Base-by-base conservation (phyloP, 1,139 yeast genomes). In the Blastobotrys aristatus region DNA sequence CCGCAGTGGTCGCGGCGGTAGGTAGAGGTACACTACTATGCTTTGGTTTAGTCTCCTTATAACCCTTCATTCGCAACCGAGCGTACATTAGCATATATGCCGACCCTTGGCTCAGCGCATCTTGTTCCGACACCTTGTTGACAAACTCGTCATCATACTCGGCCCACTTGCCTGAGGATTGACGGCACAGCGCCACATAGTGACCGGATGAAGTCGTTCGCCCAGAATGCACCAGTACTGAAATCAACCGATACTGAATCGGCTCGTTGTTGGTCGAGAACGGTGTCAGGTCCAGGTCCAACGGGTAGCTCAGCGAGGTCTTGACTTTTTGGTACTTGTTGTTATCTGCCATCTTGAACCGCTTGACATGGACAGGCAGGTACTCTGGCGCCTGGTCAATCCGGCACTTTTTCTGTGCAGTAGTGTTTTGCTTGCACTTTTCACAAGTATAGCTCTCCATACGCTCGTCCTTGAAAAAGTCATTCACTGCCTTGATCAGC, bases 191-290 rank as follows among this genome's bases (percentile, higher is more conserved):
- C 1, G 96, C 84, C 53, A 89, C 79, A 62, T 92, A 92, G 66
- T 92, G 99, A 4, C 99, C 99, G 6, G 94, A 82, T 41, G 90
- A 82, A 13, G 90, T 81, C 1, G 96, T 85, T 53, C 97, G 76
- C 35, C 98, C 98, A 61, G 88, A 96, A 63, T 92, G 99, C 16
- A 89, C 90, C 52, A 90, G 85, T 18, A 90, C 96, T 17, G 92
- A 80, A n/a, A 79, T 74, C 53, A 92, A 74, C 62, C 82, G 83
- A 66, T 92, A 92, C 49, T 74, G 72, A 8, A 80, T 77, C 0
- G 84, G 80, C 17, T 71, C 68, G 5, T 31, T 31, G 5, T 62
- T 56, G 18, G 53, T 46, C 6, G 87, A 77, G 63, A 76, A 90
- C 50, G 76, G 77, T 0, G 88, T 71, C 51, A 92, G 69, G 60